Percentiles rank a stretch among this genome's conserved stretches.
Evolutionary conservation across 2,329 filamentous ascomycete genomes (phyloP).

Genomic region (Arthrobotrys sinensis): DNA sequence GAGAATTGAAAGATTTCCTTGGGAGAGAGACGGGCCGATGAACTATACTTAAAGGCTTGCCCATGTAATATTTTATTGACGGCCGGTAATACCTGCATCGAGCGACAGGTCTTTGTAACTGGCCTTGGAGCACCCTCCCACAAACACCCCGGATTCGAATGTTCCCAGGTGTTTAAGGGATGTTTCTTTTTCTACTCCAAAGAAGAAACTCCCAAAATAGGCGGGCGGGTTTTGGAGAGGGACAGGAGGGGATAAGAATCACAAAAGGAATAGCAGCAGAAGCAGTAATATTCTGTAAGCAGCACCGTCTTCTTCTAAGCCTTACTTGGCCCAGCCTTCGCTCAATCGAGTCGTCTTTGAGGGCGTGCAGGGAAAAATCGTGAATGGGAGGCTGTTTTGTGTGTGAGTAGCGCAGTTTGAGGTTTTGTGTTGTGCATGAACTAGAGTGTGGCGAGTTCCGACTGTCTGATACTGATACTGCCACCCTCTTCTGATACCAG

Average conservation of each 20-base stretch:
- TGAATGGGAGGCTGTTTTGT: constrained; percentile 30
- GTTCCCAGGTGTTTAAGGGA: constrained; percentile 38
- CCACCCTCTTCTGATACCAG: constrained; percentile 37
- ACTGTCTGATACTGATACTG: constrained; percentile 50
- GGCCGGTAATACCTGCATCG: constrained; percentile 28
- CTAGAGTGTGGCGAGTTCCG: constrained; percentile 47
- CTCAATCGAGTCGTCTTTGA: constrained; percentile 21
- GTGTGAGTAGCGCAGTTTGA: constrained; percentile 48
- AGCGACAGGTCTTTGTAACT: constrained; percentile 29
- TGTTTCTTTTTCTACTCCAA: constrained; percentile 45
- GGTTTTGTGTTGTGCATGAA: constrained; percentile 51
- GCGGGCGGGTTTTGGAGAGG: constrained; percentile 31
- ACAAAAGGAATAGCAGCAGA: constrained; percentile 41
- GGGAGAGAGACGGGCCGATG: constrained; percentile 56
- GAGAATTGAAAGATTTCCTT: constrained; percentile 36
- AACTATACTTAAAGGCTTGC: constrained; percentile 60
- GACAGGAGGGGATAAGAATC: constrained; percentile 23
- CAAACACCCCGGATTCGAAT: constrained; percentile 49
- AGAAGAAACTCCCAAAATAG: constrained; percentile 51
- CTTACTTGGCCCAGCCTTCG: constrained; percentile 34
- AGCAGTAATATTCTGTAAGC: constrained; percentile 40
- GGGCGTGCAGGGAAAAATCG: not conserved
- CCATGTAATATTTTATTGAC: constrained; percentile 45
- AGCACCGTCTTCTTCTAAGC: constrained; percentile 29
- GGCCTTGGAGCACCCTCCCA: constrained; percentile 45